Evolutionary conservation across 1,284 basidiomycete genomes (phyloP).

Genomic region (Exsudoporus floridanus): DNA sequence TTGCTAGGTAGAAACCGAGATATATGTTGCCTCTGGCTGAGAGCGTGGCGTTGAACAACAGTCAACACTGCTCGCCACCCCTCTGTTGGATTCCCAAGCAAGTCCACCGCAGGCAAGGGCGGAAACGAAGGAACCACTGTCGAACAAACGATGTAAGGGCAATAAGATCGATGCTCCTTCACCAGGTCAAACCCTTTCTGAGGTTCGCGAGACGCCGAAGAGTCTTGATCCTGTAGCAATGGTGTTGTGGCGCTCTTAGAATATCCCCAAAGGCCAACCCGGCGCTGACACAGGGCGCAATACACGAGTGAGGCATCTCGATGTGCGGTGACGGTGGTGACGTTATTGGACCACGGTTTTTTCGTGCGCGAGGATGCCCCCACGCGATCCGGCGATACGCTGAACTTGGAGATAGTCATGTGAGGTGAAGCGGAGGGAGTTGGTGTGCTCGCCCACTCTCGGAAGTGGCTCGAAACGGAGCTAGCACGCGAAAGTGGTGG

Average conservation of each 20-base stretch:
- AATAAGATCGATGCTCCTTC: slow-evolving; percentile 78
- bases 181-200: slow-evolving; percentile 66
- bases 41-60: slow-evolving; percentile 61
- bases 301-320: slow-evolving; percentile 55
- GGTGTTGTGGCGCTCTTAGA: slow-evolving; percentile 30
- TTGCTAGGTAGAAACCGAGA: slow-evolving; percentile 29
- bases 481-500: slow-evolving; percentile 47
- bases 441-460: slow-evolving; percentile 17
- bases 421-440: slow-evolving; percentile 14
- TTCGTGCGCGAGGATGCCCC: slow-evolving; percentile 20
- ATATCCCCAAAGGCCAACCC: slow-evolving; percentile 77
- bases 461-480: slow-evolving; percentile 38
- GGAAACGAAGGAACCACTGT: slow-evolving; percentile 62
- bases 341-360: background rate
- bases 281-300: slow-evolving; percentile 69
- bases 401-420: slow-evolving; percentile 23
- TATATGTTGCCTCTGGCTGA: slow-evolving; percentile 54
- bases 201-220: slow-evolving; percentile 32
- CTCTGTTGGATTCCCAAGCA: slow-evolving; percentile 46
- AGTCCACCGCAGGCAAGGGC: slow-evolving; percentile 27
- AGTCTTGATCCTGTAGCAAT: slow-evolving; percentile 9
- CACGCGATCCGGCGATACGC: slow-evolving; percentile 16
- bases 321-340: background rate
- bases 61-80: slow-evolving; percentile 76
- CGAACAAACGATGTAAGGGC: slow-evolving; percentile 73